Percentiles rank a stretch among this genome's conserved stretches.
These are phyloP conservation scores for Skeletonema menzelii DNA, from an alignment of 108 stramenopile genomes.

Conservation along the genomic window DNA sequence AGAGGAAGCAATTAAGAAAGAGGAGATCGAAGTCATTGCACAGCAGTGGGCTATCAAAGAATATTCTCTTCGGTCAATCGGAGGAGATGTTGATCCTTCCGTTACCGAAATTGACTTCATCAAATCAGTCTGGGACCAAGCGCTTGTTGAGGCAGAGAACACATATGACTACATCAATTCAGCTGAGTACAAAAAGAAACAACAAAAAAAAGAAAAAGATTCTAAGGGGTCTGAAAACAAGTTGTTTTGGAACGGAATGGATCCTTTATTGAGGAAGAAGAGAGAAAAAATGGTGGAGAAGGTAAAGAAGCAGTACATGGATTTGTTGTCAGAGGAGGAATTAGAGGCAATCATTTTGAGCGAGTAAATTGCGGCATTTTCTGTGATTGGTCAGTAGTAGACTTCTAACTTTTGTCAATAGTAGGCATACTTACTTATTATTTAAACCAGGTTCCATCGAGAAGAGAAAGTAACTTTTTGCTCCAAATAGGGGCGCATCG, in stretches of 20 bases:
- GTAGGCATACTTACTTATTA: too few relatives aligned
- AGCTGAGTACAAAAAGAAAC: conserved; percentile 5
- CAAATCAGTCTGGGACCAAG: conserved; percentile 67
- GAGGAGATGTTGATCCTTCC: conserved; percentile 36
- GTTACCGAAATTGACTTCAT: conserved; percentile 68
- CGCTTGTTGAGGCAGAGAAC: conserved; percentile 67
- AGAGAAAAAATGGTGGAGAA: conserved; percentile 28
- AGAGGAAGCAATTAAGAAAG: conserved; percentile 36
- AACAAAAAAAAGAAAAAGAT: neutral
- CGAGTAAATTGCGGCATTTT: neutral
- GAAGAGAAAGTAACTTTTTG: too few relatives aligned
- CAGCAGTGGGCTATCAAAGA: conserved; percentile 80
- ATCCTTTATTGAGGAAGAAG: conserved; percentile 20
- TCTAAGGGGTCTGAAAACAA: conserved; percentile 1
- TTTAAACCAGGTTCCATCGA: too few relatives aligned
- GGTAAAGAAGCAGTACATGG: conserved; percentile 34
- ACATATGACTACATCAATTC: conserved; percentile 45
- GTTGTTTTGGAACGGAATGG: conserved; percentile 35
- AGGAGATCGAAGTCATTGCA: conserved; percentile 69
- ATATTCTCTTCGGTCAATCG: conserved; percentile 57
- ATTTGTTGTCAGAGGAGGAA: conserved; percentile 28
- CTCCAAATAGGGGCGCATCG: too few relatives aligned
- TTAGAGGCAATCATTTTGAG: conserved; percentile 22
- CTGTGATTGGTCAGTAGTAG: neutral
- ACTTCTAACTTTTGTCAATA: neutral